Evolutionary conservation across 164 flowering plant species (phyloP).

Genomic region (Dillenia turbinata): DNA sequence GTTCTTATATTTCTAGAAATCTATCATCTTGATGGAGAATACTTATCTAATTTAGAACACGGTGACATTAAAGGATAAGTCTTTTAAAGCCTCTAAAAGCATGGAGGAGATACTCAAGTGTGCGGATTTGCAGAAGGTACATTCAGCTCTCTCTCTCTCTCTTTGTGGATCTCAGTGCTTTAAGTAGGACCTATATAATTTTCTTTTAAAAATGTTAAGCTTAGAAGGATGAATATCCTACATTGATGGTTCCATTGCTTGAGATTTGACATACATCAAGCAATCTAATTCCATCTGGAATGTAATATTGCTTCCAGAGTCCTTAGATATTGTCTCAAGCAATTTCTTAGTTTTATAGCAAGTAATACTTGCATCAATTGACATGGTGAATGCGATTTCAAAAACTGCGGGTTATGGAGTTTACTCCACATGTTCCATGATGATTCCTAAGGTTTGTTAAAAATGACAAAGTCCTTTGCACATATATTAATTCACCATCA

Average conservation of each 20-base stretch:
- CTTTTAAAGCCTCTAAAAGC: conserved; percentile 84
- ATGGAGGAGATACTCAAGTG: conserved; percentile 70
- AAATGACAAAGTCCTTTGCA: neutral
- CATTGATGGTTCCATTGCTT: neutral
- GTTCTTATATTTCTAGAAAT: neutral
- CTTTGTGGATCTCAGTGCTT: too few relatives aligned
- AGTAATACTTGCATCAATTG: conserved; percentile 94
- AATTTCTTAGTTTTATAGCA: conserved; percentile 46
- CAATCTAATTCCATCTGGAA: too few relatives aligned
- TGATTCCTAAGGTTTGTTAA: conserved; percentile 85
- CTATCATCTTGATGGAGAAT: neutral
- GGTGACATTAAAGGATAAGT: conserved; percentile 97
- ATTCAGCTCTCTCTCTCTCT: neutral
- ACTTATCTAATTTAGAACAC: conserved; percentile 9
- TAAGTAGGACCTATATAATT: neutral
- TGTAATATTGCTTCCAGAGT: too few relatives aligned
- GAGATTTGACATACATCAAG: neutral
- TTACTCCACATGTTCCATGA: conserved; percentile 94
- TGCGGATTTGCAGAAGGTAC: conserved; percentile 87
- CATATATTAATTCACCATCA: conserved; percentile 2
- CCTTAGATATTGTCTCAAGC: too few relatives aligned
- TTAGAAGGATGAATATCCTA: neutral
- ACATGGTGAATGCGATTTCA: conserved; percentile 95
- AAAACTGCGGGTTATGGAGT: conserved; percentile 94
- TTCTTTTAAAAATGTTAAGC: neutral